These are phyloP conservation scores for Lophiostoma macrostomum DNA, from an alignment of 495 filamentous ascomycete species.

Conservation along the genomic window DNA sequence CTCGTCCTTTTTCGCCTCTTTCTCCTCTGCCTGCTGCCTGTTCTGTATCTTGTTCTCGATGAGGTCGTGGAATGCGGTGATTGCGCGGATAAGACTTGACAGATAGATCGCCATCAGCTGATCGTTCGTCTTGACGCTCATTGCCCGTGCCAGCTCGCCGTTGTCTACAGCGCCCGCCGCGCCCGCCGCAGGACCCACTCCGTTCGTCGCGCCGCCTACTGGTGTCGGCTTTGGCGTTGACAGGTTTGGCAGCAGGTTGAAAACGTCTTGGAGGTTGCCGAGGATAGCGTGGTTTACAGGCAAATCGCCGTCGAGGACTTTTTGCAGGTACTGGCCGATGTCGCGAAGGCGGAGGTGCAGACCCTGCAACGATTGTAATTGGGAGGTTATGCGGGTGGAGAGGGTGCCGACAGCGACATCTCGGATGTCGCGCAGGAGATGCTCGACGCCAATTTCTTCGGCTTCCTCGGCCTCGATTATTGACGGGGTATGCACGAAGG, in stretches of 20 bases:
- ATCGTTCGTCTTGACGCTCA: slow-evolving; percentile 99
- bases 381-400: slow-evolving; percentile 93
- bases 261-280: slow-evolving; percentile 96
- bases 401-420: slow-evolving; percentile 99
- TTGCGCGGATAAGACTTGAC: slow-evolving; percentile 91
- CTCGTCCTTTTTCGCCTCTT: slow-evolving; percentile 77
- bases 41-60: slow-evolving; percentile 99
- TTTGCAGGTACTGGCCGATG: slow-evolving; percentile 92
- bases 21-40: slow-evolving; percentile 92
- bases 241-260: slow-evolving; percentile 96
- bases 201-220: slow-evolving; percentile 39
- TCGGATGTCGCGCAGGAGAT: slow-evolving; percentile 94
- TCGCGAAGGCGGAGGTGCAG: slow-evolving; percentile 93
- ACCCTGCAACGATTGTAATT: slow-evolving; percentile 95
- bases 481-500: slow-evolving; percentile 98
- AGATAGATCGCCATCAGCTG: slow-evolving; percentile 98
- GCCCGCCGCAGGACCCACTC: slow-evolving; percentile 39
- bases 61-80: slow-evolving; percentile 97
- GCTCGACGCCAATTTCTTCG: slow-evolving; percentile 98
- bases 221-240: slow-evolving; percentile 67
- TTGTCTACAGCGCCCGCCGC: slow-evolving; percentile 57
- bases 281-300: slow-evolving; percentile 97
- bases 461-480: slow-evolving; percentile 99
- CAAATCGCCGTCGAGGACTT: slow-evolving; percentile 86
- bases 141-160: slow-evolving; percentile 83